phyloP scores from a whole-genome alignment of 1,284 basidiomycete genomes.

The Pterulicium gracile region DNA sequence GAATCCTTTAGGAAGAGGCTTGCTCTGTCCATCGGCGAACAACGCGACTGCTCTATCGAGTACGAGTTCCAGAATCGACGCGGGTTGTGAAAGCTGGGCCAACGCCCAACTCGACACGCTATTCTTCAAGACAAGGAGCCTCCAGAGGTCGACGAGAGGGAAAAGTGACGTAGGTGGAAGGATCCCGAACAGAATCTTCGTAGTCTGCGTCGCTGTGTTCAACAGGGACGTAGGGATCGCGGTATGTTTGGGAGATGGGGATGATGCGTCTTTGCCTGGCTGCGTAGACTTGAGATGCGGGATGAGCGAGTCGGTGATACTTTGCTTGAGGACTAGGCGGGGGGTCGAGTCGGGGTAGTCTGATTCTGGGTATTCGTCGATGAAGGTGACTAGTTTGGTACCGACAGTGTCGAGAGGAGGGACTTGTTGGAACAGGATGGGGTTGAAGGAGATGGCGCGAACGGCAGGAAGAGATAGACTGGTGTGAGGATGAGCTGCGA shows the following conservation, averaged over 20 bases:
- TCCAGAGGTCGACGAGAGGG: slow-evolving; percentile 78
- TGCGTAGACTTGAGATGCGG: slow-evolving; percentile 61
- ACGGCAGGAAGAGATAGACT: slow-evolving; percentile 50
- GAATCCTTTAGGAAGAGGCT: slow-evolving; percentile 41
- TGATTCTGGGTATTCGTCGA: slow-evolving; percentile 32
- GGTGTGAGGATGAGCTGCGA: slow-evolving; percentile 65
- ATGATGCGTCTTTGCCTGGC: slow-evolving; percentile 16
- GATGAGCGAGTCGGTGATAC: slow-evolving; percentile 37
- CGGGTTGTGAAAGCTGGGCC: slow-evolving; percentile 13
- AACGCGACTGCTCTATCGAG: background rate
- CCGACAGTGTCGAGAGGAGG: slow-evolving; percentile 60
- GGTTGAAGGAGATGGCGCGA: slow-evolving; percentile 54
- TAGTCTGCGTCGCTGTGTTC: slow-evolving; percentile 37
- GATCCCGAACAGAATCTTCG: slow-evolving; percentile 29
- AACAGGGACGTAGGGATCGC: slow-evolving; percentile 26
- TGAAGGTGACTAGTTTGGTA: slow-evolving; percentile 52
- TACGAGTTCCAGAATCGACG: slow-evolving; percentile 17
- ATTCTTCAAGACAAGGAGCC: slow-evolving; percentile 63
- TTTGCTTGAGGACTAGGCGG: slow-evolving; percentile 35
- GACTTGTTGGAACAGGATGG: slow-evolving; percentile 67
- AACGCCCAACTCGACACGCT: slow-evolving; percentile 42
- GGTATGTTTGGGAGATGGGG: too few relatives aligned
- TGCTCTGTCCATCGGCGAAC: background rate
- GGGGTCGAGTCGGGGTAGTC: slow-evolving; percentile 16
- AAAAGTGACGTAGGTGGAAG: slow-evolving; percentile 59